Evolutionary conservation across 2,329 filamentous ascomycete species (phyloP).

Genomic region (Exophiala phaeomuriformis): DNA sequence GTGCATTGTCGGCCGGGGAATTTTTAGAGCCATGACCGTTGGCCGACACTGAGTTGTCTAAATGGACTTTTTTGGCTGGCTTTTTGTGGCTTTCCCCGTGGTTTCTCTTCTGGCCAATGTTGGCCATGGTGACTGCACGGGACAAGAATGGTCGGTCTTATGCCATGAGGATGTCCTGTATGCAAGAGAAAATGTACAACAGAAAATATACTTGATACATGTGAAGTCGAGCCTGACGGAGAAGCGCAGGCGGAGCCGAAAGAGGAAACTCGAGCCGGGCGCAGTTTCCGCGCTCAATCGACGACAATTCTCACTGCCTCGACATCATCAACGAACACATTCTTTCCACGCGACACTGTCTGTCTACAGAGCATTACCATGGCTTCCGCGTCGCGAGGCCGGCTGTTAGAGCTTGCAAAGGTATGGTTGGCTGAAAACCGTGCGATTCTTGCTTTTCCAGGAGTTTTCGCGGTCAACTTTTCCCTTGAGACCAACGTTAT

Average conservation of each 20-base stretch:
- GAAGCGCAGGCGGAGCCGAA: conserved; percentile 1
- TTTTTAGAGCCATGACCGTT: neutral
- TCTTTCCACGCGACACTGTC: neutral
- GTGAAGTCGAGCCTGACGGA: neutral
- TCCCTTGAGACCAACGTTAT: too few species aligned
- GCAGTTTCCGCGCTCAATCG: conserved; percentile 1
- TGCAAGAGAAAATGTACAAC: neutral
- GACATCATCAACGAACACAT: neutral
- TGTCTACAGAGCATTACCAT: conserved; percentile 13
- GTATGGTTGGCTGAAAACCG: conserved; percentile 3
- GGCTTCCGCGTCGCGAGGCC: conserved; percentile 19
- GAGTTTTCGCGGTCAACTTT: too few species aligned
- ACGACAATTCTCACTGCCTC: neutral
- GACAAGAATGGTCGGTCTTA: neutral
- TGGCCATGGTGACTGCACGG: conserved; percentile 3
- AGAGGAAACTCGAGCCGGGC: conserved; percentile 8
- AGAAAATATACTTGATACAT: neutral
- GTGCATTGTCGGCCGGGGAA: conserved; percentile 1
- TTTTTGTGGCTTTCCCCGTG: neutral
- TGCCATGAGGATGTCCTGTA: neutral
- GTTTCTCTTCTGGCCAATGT: conserved; percentile 11
- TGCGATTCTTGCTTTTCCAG: neutral
- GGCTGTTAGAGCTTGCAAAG: conserved; percentile 25
- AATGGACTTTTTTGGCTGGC: conserved; percentile 3
- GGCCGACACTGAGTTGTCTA: neutral